phyloP scores from a whole-genome alignment of 352 stramenopile species.

The Globisporangium emineosum region DNA sequence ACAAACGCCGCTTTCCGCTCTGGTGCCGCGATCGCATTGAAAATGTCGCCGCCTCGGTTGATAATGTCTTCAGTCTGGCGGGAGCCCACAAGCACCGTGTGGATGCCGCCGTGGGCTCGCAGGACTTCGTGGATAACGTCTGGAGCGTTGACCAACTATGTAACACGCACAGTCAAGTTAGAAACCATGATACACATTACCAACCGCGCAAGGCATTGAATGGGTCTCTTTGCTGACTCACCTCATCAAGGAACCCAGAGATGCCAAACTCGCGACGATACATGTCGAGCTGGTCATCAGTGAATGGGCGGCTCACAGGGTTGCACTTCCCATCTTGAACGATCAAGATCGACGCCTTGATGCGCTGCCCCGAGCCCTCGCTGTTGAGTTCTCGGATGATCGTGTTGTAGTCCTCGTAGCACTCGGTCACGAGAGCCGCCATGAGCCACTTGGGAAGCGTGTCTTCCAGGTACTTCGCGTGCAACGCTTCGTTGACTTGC shows the following conservation, averaged over 20 bases:
- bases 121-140: constrained; percentile 83
- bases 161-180: background rate
- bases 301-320: constrained; percentile 55
- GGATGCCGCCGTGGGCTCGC: constrained; percentile 58
- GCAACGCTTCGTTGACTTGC: constrained; percentile 71
- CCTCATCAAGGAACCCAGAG: constrained; percentile 72
- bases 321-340: constrained; percentile 61
- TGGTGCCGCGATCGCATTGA: constrained; percentile 40
- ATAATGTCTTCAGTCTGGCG: constrained; percentile 76
- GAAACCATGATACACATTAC: background rate
- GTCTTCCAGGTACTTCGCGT: constrained; percentile 85
- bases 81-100: constrained; percentile 76
- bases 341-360: constrained; percentile 69
- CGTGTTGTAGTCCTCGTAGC: constrained; percentile 78
- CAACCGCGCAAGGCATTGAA: background rate
- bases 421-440: constrained; percentile 70
- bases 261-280: constrained; percentile 63
- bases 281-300: constrained; percentile 43
- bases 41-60: constrained; percentile 66
- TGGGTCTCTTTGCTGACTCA: background rate
- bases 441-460: constrained; percentile 81
- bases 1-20: constrained; percentile 76
- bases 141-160: constrained; percentile 59
- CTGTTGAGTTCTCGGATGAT: constrained; percentile 67
- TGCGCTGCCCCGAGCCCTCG: constrained; percentile 32